Evolutionary conservation across 306 rosid genomes (phyloP).

Genomic region (Geum urbanum): DNA sequence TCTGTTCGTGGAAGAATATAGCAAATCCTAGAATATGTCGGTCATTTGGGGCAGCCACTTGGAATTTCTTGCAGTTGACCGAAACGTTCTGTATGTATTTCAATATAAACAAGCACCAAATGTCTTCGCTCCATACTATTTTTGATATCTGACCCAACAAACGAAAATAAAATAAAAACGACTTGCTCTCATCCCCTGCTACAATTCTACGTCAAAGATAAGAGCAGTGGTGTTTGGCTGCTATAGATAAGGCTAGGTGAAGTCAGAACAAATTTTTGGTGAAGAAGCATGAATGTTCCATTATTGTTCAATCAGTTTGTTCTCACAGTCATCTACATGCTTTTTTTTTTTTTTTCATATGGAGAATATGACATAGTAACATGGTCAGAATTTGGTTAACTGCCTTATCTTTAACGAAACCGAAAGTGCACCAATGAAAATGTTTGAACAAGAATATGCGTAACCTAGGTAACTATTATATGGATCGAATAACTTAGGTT

Average conservation of each 20-base stretch:
- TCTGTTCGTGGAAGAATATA: not conserved
- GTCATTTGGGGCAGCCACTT: slow-evolving; percentile 8
- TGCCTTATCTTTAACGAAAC: not conserved
- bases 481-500: no score
- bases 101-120: not conserved
- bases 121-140: not conserved
- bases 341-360: no score
- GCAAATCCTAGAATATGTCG: slow-evolving; percentile 5
- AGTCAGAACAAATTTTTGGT: not conserved
- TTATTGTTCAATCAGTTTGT: no score
- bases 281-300: not conserved
- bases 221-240: not conserved
- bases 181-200: not conserved
- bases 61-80: slow-evolving; percentile 7
- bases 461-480: no score
- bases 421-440: not conserved
- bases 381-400: not conserved
- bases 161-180: not conserved
- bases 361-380: not conserved
- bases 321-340: no score
- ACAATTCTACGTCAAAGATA: not conserved
- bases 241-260: not conserved
- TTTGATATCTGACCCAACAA: not conserved
- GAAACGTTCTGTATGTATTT: not conserved
- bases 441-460: not conserved